Percentiles rank a stretch among this genome's conserved stretches.
Conservation (phyloP, 768 basidiomycete species). For the Tulasnella sp. region DNA sequence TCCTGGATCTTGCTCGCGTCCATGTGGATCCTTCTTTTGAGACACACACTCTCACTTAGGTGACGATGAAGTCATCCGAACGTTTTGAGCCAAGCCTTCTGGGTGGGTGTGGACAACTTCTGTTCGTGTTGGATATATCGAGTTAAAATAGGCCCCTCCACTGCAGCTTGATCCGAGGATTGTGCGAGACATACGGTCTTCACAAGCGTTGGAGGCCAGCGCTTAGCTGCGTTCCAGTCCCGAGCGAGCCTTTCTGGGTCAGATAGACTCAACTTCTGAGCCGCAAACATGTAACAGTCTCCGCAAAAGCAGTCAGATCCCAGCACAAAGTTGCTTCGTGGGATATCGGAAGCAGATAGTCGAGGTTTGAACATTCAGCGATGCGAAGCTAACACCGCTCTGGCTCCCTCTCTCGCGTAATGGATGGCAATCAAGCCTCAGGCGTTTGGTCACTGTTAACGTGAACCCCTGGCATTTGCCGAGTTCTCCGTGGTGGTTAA, state of each 20-base stretch:
- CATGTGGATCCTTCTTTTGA: too few relatives aligned
- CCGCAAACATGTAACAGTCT: not conserved
- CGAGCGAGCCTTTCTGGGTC: not conserved
- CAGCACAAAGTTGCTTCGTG: not conserved
- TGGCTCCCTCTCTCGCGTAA: not conserved
- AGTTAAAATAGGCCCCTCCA: too few relatives aligned
- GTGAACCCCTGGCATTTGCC: not conserved
- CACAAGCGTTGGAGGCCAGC: too few relatives aligned
- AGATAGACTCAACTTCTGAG: not conserved
- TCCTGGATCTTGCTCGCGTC: not conserved
- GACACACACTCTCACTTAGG: not conserved
- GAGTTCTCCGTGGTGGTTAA: not conserved
- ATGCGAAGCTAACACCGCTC: slow-evolving; percentile 5
- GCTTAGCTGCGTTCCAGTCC: not conserved
- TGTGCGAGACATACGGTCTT: too few relatives aligned
- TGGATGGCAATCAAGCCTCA: not conserved
- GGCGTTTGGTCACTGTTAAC: not conserved
- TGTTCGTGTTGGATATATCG: not conserved
- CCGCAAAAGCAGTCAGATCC: not conserved
- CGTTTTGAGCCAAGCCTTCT: not conserved
- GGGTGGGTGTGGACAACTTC: not conserved
- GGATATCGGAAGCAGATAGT: not conserved
- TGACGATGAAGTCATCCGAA: not conserved
- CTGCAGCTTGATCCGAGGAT: too few relatives aligned
- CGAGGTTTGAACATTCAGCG: not conserved